Base-by-base conservation (phyloP, 148 eudicot species). In the Camellia granthamiana region DNA sequence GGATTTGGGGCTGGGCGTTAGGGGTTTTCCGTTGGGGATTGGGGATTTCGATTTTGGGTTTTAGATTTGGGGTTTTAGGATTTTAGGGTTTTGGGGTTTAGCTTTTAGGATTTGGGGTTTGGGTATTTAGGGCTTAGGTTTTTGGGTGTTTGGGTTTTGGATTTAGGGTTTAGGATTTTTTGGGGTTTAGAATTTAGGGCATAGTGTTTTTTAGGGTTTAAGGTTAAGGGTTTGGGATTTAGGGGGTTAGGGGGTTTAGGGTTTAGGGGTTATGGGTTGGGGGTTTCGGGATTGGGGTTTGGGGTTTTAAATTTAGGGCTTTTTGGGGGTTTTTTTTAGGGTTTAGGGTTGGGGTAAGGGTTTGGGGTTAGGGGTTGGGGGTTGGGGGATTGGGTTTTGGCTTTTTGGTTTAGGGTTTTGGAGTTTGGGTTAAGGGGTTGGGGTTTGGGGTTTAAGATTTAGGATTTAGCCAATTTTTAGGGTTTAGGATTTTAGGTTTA, bases 121-220 rank as follows among this genome's bases (percentile, higher is more conserved):
- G 66, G 49, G 73, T 72, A 73, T 66, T 78, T 78, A 65, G 73
- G 80, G 80, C 49, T 78, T 65, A 65, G 73, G 80, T 72, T 66
- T 78, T 78, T 21, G 73, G 80, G 80, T 23, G 0, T 66, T 66
- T 78, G n/a, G 46, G 58, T 69, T 61, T 62, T 77, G 63, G 79
- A 70, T 69, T 61, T 77, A 62, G 63, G 79, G 79, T 69, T 77
- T 77, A 23, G 23, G 23, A 23, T 23, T 23, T 23, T 23, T 23
- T 23, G 23, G 23, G 23, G 23, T 23, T 23, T 77, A 77, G 79
- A 70, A 70, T 77, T 77, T 77, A 77, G 79, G 79, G 69, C 63
- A 63, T 62, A 63, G 79, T 69, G 71, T 67, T 41, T 77, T 77
- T 77, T 58, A 66, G 79, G 79, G 59, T 77, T 77, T 58, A 23